A percentile compares a stretch with the other conserved stretches of the same genome.
Evolutionary conservation across 2,329 filamentous ascomycete species (phyloP).

Genomic region (Apiospora malaysiana): DNA sequence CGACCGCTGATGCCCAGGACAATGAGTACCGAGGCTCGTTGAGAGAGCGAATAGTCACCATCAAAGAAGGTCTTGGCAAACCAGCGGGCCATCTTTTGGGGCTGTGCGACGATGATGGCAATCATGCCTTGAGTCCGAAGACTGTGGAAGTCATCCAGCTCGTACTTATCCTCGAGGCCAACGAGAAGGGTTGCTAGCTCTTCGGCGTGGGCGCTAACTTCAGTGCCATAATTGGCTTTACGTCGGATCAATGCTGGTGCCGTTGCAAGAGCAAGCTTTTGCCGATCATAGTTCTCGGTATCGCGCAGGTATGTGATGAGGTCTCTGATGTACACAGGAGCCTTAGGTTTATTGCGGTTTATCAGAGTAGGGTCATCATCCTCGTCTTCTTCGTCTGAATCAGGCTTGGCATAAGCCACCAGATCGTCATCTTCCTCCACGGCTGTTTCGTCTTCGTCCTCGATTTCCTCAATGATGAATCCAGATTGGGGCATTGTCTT

Average conservation of each 20-base stretch:
- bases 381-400: slow-evolving; percentile 87
- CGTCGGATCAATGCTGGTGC: slow-evolving; percentile 83
- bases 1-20: slow-evolving; percentile 82
- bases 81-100: slow-evolving; percentile 80
- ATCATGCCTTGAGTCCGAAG: slow-evolving; percentile 81
- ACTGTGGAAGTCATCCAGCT: slow-evolving; percentile 78
- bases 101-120: slow-evolving; percentile 77
- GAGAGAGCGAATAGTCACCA: slow-evolving; percentile 87
- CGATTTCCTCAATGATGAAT: slow-evolving; percentile 70
- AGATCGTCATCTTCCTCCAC: slow-evolving; percentile 70
- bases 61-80: slow-evolving; percentile 86
- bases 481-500: slow-evolving; percentile 42
- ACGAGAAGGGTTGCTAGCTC: slow-evolving; percentile 80
- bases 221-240: slow-evolving; percentile 86
- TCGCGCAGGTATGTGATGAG: slow-evolving; percentile 80
- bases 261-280: slow-evolving; percentile 78
- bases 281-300: slow-evolving; percentile 82
- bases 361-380: slow-evolving; percentile 92
- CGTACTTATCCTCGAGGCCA: slow-evolving; percentile 84
- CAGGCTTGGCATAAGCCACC: slow-evolving; percentile 80
- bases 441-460: slow-evolving; percentile 57
- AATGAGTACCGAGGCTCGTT: slow-evolving; percentile 81
- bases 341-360: slow-evolving; percentile 78
- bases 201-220: slow-evolving; percentile 83
- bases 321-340: slow-evolving; percentile 91